These are phyloP conservation scores for Abrus pulchellus DNA, from an alignment of 306 rosid genomes.

Conservation along the genomic window DNA sequence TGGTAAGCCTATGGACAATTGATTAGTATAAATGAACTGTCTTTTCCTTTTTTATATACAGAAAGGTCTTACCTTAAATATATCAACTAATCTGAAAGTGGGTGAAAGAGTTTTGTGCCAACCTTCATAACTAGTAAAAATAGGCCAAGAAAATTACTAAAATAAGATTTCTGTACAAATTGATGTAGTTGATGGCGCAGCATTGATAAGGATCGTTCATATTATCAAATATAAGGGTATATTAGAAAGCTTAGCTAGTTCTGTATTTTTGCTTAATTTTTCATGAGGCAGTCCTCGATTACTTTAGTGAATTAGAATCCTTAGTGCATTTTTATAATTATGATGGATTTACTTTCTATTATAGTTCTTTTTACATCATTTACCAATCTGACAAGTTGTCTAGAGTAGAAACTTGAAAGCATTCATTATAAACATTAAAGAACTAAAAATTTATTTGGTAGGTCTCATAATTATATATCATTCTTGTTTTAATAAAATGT, in stretches of 20 bases:
- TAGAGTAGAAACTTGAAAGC: conserved; percentile 12
- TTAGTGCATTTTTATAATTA: neutral
- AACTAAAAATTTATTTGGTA: conserved; percentile 11
- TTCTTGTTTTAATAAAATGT: conserved; percentile 11
- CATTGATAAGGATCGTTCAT: neutral
- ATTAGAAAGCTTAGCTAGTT: conserved; percentile 7
- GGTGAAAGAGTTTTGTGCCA: conserved; percentile 33
- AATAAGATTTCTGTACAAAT: conserved; percentile 9
- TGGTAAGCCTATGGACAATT: conserved; percentile 59
- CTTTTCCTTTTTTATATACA: neutral
- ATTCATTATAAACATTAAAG: neutral
- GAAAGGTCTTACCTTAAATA: neutral
- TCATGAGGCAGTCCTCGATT: conserved; percentile 3
- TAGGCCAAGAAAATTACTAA: conserved; percentile 17
- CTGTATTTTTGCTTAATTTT: neutral
- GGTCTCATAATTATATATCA: neutral
- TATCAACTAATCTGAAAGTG: conserved; percentile 11
- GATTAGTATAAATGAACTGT: conserved; percentile 16
- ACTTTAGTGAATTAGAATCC: conserved; percentile 26
- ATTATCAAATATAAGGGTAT: neutral
- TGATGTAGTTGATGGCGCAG: neutral
- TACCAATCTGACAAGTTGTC: conserved; percentile 13
- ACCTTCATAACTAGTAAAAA: conserved; percentile 15
- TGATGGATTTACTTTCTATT: conserved; percentile 20
- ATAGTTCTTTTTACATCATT: conserved; percentile 2